Evolutionary conservation across 371 early-diverging fungal genomes (phyloP).

Genomic region (Mucor circinelloides): DNA sequence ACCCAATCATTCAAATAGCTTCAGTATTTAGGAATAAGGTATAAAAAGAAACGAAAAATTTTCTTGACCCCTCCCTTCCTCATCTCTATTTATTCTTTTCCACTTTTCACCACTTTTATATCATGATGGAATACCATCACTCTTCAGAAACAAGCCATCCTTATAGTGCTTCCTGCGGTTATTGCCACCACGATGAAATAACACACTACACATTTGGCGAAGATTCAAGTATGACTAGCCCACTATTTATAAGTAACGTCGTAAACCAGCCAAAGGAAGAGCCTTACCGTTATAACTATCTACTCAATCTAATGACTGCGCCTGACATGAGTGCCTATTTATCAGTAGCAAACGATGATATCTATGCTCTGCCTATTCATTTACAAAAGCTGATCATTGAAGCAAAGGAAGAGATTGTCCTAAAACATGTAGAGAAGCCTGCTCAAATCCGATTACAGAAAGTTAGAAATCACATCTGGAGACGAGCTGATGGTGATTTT

Average conservation of each 20-base stretch:
- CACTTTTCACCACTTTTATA: background rate
- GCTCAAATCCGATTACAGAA: conserved; percentile 29
- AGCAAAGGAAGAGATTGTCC: conserved; percentile 42
- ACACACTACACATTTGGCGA: conserved; percentile 16
- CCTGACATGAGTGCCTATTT: conserved; percentile 44
- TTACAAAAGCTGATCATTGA: conserved; percentile 38
- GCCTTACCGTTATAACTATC: conserved; percentile 28
- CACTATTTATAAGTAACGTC: background rate
- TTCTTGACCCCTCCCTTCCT: background rate
- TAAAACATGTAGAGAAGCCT: conserved; percentile 16
- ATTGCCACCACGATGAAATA: conserved; percentile 14
- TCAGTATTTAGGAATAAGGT: background rate
- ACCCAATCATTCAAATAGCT: background rate
- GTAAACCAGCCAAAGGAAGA: conserved; percentile 8
- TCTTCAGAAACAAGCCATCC: conserved; percentile 6
- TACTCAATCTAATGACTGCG: conserved; percentile 37
- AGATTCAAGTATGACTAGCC: conserved; percentile 4
- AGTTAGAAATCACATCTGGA: conserved; percentile 26
- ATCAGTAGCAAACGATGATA: conserved; percentile 32
- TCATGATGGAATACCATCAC: conserved; percentile 10
- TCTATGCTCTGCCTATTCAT: conserved; percentile 40
- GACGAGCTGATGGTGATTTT: conserved; percentile 34
- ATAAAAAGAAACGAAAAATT: background rate
- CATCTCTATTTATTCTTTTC: background rate
- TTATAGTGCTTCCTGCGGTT: conserved; percentile 20